phyloP scores from a whole-genome alignment of 164 flowering plant species.

The Liquidambar formosana region DNA sequence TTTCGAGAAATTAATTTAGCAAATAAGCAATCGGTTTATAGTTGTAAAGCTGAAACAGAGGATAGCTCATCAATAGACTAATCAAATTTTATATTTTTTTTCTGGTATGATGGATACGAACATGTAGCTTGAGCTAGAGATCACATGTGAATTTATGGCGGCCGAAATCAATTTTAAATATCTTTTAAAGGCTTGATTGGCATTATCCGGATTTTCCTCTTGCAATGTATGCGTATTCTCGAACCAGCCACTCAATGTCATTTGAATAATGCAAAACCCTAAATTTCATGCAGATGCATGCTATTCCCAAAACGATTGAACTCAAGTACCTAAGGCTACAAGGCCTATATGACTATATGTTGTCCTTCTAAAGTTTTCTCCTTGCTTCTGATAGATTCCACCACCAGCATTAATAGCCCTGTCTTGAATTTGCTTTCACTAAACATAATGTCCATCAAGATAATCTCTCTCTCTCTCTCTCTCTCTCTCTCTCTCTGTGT shows the following conservation, averaged over 20 bases:
- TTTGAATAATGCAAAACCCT: constrained; percentile 7
- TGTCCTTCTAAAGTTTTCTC: neutral
- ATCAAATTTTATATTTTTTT: too few species aligned
- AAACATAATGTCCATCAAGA: neutral
- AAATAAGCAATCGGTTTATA: too few species aligned
- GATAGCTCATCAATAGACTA: too few species aligned
- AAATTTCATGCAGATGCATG: constrained; percentile 24
- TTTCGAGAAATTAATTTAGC: too few species aligned
- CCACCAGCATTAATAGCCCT: neutral
- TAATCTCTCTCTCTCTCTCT: too few species aligned
- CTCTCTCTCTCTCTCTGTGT: too few species aligned
- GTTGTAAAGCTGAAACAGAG: too few species aligned
- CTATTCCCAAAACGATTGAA: constrained; percentile 19
- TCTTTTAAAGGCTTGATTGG: neutral
- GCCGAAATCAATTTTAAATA: neutral
- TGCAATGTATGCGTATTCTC: neutral
- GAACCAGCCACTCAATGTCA: neutral
- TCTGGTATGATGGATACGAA: too few species aligned
- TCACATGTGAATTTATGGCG: neutral
- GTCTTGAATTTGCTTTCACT: neutral
- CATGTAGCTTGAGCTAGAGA: neutral
- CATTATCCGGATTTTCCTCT: neutral
- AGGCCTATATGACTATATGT: too few species aligned
- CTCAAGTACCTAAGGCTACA: neutral
- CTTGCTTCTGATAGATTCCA: constrained; percentile 11